Percentiles rank a stretch among this genome's conserved stretches.
Evolutionary conservation across 2,329 filamentous ascomycete species (phyloP).

Genomic region (Orbilia blumenaviensis): DNA sequence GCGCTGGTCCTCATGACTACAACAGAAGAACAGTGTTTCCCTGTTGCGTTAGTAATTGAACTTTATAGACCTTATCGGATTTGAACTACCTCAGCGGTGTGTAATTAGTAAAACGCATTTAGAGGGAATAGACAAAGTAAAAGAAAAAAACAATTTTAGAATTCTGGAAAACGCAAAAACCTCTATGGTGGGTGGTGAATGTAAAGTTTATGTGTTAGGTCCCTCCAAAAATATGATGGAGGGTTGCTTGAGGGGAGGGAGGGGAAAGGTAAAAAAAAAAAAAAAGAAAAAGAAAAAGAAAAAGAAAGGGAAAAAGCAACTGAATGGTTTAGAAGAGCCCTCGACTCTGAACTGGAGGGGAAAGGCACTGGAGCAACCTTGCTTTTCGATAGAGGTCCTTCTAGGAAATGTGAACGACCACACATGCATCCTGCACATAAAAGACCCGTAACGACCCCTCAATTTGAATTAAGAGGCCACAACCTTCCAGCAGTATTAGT

Average conservation of each 20-base stretch:
- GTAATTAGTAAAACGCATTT: constrained; percentile 23
- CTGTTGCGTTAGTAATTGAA: constrained; percentile 52
- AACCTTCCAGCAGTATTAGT: constrained; percentile 41
- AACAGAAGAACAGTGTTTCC: constrained; percentile 29
- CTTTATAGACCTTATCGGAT: constrained; percentile 50
- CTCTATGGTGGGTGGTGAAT: constrained; percentile 34
- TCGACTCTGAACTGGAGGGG: background rate
- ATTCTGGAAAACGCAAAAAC: constrained; percentile 41
- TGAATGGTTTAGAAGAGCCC: constrained; percentile 10
- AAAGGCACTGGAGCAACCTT: constrained; percentile 31
- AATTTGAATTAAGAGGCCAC: constrained; percentile 45
- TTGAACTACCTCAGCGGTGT: constrained; percentile 24
- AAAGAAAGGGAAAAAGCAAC: constrained; percentile 31
- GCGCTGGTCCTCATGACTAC: constrained; percentile 46
- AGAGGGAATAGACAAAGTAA: too few relatives aligned
- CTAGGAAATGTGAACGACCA: constrained; percentile 36
- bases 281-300: constrained; percentile 12
- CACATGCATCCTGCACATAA: constrained; percentile 49
- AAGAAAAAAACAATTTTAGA: constrained; percentile 30
- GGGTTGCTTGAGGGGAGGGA: constrained; percentile 16
- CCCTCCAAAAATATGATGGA: constrained; percentile 28
- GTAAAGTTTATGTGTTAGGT: constrained; percentile 25
- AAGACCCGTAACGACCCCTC: constrained; percentile 45
- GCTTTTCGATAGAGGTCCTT: constrained; percentile 37
- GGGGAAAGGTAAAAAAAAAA: too few relatives aligned